Conservation (phyloP, 495 filamentous ascomycete species). For the Penicillium waksmanii region DNA sequence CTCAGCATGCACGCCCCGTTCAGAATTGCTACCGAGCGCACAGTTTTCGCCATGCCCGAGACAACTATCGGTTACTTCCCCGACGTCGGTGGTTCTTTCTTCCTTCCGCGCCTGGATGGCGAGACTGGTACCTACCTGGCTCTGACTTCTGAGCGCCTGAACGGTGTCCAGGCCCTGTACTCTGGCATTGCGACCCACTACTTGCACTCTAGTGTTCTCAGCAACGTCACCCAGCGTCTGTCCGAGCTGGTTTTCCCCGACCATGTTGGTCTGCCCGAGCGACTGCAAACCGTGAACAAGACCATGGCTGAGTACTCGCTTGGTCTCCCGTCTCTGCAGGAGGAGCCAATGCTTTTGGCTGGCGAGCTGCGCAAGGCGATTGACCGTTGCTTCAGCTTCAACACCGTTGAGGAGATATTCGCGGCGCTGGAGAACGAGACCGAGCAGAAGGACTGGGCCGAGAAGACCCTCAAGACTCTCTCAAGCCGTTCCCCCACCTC, state of each 20-base stretch:
- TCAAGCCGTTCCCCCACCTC: conserved; percentile 78
- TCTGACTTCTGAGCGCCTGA: conserved; percentile 79
- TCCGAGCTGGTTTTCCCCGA: conserved; percentile 89
- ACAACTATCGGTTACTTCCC: conserved; percentile 98
- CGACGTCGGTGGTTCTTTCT: conserved; percentile 94
- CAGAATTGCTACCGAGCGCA: conserved; percentile 93
- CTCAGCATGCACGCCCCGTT: conserved; percentile 94
- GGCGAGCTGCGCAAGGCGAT: conserved; percentile 74
- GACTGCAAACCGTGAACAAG: conserved; percentile 71
- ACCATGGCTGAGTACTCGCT: conserved; percentile 92
- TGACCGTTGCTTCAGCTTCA: conserved; percentile 77
- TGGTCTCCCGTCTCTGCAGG: conserved; percentile 67
- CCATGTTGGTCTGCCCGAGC: conserved; percentile 58
- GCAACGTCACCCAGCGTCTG: conserved; percentile 78
- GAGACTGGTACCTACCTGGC: conserved; percentile 85
- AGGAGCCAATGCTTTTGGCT: conserved; percentile 63
- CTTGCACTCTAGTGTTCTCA: conserved; percentile 83
- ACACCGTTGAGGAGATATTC: conserved; percentile 71
- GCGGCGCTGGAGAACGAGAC: conserved; percentile 63
- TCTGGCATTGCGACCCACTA: conserved; percentile 92
- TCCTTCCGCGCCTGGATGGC: conserved; percentile 87
- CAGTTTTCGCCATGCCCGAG: conserved; percentile 96
- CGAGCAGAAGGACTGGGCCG: conserved; percentile 68
- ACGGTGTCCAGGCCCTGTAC: conserved; percentile 79
- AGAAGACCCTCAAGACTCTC: conserved; percentile 70